Evolutionary conservation across 495 filamentous ascomycete genomes (phyloP), one percentile per base, ranked within the genome.

Genomic region (Talaromyces adpressus): DNA sequence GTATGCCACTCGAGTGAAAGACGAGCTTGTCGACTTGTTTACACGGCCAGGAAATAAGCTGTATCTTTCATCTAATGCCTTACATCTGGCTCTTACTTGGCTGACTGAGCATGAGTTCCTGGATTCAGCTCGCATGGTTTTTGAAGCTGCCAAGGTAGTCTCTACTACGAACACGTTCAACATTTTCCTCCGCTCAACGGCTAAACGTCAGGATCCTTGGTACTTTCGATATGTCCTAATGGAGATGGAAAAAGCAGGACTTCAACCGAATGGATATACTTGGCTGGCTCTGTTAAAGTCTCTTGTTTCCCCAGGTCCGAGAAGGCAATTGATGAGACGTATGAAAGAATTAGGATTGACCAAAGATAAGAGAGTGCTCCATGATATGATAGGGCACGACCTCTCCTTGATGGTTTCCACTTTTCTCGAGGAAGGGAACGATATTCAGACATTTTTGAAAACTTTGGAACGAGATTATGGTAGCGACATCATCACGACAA

Each of bases 151-250:
- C 57, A 71, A 77, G 54, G 67, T 74, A 62, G 66, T 82, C 23
- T 68, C 72, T 23, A 77, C 77, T 4, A 65, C 70, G 9, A 73
- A 77, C 12, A 78, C 78, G 9, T 81, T 72, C 61, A 82, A 83
- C 36, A 73, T 82, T 25, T 63, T 83, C 20, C 64, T 84, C 34
- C 66, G 69, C 47, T 66, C 65, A 16, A 66, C 73, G 36, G 79
- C 79, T 36, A 62, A 60, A 36, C 70, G 66, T 34, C 76, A 75
- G 59, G 71, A 82, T 65, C 56, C 75, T 22, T 59, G 32, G 4
- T 64, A 62, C 3, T 82, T 82, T 41, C 67, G 65, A 9, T 39
- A 59, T 3, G 59, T 78, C 18, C 57, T 82, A 22, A 47, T 63
- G 5, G 52, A 57, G 23, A 81, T 83, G 79, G 49, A 66, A 12